phyloP scores from a whole-genome alignment of 169 alveolate species.

The Cryptosporidium meleagridis region DNA sequence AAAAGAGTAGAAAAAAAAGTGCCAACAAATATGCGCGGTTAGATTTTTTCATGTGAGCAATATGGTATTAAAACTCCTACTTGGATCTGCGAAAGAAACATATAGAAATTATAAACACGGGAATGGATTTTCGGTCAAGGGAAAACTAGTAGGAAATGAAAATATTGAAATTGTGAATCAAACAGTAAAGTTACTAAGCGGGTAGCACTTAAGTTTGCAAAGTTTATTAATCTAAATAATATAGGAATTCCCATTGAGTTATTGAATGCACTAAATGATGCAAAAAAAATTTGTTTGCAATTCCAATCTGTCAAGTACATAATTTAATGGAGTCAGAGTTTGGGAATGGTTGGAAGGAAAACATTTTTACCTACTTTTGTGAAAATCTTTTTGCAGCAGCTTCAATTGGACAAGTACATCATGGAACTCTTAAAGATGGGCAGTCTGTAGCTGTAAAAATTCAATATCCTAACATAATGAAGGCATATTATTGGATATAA shows the following conservation, averaged over 20 bases:
- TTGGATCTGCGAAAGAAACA: constrained; percentile 12
- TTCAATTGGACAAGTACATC: constrained; percentile 80
- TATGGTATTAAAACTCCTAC: background rate
- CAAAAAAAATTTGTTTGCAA: constrained; percentile 79
- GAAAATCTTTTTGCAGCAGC: constrained; percentile 79
- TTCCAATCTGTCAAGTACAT: constrained; percentile 76
- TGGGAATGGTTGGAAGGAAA: constrained; percentile 76
- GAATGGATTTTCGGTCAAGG: background rate
- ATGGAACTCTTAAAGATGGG: constrained; percentile 71
- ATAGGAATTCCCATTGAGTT: constrained; percentile 74
- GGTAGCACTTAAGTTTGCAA: constrained; percentile 78
- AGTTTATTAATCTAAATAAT: constrained; percentile 77
- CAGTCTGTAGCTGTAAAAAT: constrained; percentile 78
- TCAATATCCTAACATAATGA: constrained; percentile 75
- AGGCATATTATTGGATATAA: constrained; percentile 76
- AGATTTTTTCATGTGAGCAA: background rate
- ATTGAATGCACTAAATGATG: constrained; percentile 76
- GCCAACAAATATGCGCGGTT: background rate
- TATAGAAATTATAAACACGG: background rate
- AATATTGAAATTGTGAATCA: constrained; percentile 73
- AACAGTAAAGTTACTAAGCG: constrained; percentile 78
- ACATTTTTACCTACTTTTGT: constrained; percentile 62
- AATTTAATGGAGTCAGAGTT: constrained; percentile 71
- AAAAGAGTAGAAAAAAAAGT: background rate
- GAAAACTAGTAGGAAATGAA: background rate